Evolutionary conservation across 1,139 yeast genomes (phyloP).

Genomic region (Suhomyces yuchorum): DNA sequence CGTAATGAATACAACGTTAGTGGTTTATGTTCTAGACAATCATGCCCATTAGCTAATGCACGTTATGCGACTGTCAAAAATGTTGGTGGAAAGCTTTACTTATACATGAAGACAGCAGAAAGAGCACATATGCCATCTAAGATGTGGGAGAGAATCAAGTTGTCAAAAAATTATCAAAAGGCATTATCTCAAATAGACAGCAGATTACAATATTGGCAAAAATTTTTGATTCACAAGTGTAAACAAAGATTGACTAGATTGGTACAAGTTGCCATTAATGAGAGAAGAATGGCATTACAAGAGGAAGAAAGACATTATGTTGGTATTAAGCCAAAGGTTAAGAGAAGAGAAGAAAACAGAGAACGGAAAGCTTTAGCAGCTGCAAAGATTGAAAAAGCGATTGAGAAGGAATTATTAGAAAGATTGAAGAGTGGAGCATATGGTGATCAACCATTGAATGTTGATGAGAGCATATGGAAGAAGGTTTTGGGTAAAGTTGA

Average conservation of each 20-base stretch:
- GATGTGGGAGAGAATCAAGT: conserved; percentile 90
- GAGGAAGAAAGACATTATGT: conserved; percentile 93
- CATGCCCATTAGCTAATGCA: conserved; percentile 96
- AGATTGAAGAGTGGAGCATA: conserved; percentile 97
- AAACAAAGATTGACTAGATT: conserved; percentile 92
- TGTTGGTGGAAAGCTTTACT: conserved; percentile 82
- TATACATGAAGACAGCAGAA: conserved; percentile 97
- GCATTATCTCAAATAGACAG: conserved; percentile 89
- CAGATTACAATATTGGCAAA: conserved; percentile 89
- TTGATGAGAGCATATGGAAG: conserved; percentile 94
- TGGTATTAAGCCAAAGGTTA: conserved; percentile 89
- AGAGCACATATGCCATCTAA: conserved; percentile 93
- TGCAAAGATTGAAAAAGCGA: conserved; percentile 93
- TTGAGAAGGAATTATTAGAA: conserved; percentile 90
- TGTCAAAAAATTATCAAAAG: conserved; percentile 82
- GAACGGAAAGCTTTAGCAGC: conserved; percentile 97
- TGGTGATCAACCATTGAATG: conserved; percentile 96
- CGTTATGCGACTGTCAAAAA: conserved; percentile 93
- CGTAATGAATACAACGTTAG: conserved; percentile 86
- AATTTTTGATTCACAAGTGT: conserved; percentile 86
- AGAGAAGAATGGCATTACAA: conserved; percentile 85
- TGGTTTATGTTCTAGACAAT: conserved; percentile 88
- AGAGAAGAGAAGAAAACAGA: conserved; percentile 88
- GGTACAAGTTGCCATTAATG: conserved; percentile 96
- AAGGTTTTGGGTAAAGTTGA: conserved; percentile 80